Conservation (phyloP, 192 early-diverging fungal species). For the Entomortierella chlamydospora region DNA sequence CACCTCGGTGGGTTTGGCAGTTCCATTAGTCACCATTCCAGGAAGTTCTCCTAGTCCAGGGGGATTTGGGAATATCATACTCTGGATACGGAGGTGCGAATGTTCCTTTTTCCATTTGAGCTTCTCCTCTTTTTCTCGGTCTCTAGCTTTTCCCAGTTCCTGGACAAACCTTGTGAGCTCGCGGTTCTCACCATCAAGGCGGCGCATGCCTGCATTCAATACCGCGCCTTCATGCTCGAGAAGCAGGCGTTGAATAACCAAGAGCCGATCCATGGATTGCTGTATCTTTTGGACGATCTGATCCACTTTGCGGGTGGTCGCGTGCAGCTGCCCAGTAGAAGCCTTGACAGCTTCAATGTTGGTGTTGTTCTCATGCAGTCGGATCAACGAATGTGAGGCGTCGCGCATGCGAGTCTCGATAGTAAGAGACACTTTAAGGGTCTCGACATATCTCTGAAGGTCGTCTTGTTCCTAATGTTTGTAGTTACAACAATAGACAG, state of each 20-base stretch:
- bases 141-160: constrained; percentile 33
- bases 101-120: constrained; percentile 51
- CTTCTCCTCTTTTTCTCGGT: constrained; percentile 49
- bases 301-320: constrained; percentile 60
- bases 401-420: constrained; percentile 65
- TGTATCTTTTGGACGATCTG: constrained; percentile 52
- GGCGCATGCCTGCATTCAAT: constrained; percentile 56
- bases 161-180: constrained; percentile 32
- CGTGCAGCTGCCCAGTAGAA: constrained; percentile 52
- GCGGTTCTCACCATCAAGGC: constrained; percentile 52
- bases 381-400: constrained; percentile 58
- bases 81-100: constrained; percentile 41
- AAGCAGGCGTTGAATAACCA: constrained; percentile 52
- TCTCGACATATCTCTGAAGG: constrained; percentile 48
- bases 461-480: constrained; percentile 63
- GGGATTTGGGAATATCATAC: constrained; percentile 50
- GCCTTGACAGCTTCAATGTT: constrained; percentile 56
- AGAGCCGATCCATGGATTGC: constrained; percentile 48
- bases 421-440: constrained; percentile 45
- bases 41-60: constrained; percentile 16
- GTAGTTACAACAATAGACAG: too few relatives aligned
- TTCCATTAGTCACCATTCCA: too few relatives aligned
- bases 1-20: too few relatives aligned
- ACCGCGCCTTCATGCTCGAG: constrained; percentile 63
- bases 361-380: constrained; percentile 56